phyloP scores from a whole-genome alignment of 192 early-diverging fungal species.

The Entomortierella beljakovae region DNA sequence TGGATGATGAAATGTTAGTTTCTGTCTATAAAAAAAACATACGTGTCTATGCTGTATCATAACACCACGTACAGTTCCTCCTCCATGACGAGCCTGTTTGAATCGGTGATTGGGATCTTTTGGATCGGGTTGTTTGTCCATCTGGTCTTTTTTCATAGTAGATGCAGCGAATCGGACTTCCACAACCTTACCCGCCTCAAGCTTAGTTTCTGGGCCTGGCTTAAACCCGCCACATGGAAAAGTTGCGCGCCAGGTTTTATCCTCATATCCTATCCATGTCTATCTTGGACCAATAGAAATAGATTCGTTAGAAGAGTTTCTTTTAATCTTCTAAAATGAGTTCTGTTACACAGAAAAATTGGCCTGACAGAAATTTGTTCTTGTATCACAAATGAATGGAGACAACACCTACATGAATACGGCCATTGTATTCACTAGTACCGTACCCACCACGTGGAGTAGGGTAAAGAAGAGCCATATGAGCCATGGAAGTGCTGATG shows the following conservation, averaged over 20 bases:
- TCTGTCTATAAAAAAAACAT: too few species aligned
- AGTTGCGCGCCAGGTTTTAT: not conserved
- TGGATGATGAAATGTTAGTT: constrained; percentile 33
- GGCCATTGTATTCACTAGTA: not conserved
- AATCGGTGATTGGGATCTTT: not conserved
- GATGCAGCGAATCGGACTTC: constrained; percentile 7
- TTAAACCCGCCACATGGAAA: constrained; percentile 10
- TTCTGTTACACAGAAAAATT: not conserved
- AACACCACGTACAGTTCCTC: constrained; percentile 18
- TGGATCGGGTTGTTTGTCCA: constrained; percentile 3
- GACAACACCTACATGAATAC: constrained; percentile 2
- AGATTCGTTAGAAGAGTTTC: not conserved
- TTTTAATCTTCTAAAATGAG: not conserved
- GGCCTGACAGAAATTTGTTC: not conserved
- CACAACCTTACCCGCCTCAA: constrained; percentile 11
- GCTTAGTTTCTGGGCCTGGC: not conserved
- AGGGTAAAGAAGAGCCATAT: constrained; percentile 19
- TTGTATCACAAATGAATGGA: too few species aligned
- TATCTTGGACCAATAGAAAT: not conserved
- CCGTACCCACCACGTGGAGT: constrained; percentile 15
- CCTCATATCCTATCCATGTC: constrained; percentile 14
- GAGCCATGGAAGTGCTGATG: not conserved
- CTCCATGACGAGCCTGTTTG: constrained; percentile 11
- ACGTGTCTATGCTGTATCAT: too few species aligned
- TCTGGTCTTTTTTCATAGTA: not conserved